These are phyloP conservation scores for Medicago lupulina DNA, from an alignment of 306 rosid species.

Conservation along the genomic window DNA sequence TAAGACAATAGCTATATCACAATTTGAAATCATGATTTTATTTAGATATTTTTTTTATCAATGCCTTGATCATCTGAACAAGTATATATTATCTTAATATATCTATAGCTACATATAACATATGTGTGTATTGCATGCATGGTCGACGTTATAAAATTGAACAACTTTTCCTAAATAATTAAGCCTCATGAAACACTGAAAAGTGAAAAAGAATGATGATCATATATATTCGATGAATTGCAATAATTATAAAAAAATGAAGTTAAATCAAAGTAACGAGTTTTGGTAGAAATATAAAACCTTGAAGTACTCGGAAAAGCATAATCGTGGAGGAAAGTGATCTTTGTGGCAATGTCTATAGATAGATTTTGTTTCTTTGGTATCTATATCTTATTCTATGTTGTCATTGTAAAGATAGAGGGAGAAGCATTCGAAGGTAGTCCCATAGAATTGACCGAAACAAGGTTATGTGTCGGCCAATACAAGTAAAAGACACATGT, in stretches of 20 bases:
- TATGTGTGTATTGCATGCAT: no score
- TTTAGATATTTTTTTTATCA: no score
- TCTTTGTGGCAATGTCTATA: background rate
- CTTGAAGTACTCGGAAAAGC: constrained; percentile 54
- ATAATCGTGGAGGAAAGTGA: constrained; percentile 23
- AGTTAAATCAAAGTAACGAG: background rate
- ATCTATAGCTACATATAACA: no score
- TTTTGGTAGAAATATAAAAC: constrained; percentile 32
- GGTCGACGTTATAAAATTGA: background rate
- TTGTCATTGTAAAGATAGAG: background rate
- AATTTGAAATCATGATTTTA: no score
- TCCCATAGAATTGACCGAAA: constrained; percentile 47
- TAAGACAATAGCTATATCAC: no score
- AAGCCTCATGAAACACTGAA: background rate
- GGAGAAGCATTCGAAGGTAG: constrained; percentile 39
- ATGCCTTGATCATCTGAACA: no score
- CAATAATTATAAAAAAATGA: background rate
- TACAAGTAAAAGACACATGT: background rate
- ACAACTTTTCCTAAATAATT: background rate
- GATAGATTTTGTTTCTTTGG: background rate
- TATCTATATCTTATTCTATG: background rate
- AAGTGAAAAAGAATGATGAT: constrained; percentile 7
- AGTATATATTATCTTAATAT: no score
- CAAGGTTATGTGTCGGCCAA: constrained; percentile 20
- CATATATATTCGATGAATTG: constrained; percentile 3